phyloP scores from a whole-genome alignment of 2,329 filamentous ascomycete genomes.

The Penicillium vulpinum region DNA sequence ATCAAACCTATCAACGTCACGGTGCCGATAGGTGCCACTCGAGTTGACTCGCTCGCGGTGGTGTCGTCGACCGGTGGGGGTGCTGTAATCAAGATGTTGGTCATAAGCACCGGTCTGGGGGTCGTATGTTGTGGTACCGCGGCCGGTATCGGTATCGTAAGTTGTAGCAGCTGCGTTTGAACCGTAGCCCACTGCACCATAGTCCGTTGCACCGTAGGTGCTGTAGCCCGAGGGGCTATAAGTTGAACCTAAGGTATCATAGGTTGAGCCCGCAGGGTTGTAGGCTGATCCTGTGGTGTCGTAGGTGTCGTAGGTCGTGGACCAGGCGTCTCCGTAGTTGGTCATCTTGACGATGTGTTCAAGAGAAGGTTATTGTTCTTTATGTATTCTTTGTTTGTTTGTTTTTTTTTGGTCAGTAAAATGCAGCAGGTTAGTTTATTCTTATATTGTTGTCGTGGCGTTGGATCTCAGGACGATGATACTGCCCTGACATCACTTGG shows the following conservation, averaged over 20 bases:
- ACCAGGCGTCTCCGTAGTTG: slow-evolving; percentile 16
- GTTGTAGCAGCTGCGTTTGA: slow-evolving; percentile 17
- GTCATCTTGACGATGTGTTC: slow-evolving; percentile 20
- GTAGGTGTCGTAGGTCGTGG: slow-evolving; percentile 20
- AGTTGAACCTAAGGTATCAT: slow-evolving; percentile 15
- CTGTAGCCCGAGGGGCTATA: slow-evolving; percentile 20
- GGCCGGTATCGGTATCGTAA: slow-evolving; percentile 27
- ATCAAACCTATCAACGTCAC: slow-evolving; percentile 34
- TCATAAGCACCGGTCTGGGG: slow-evolving; percentile 33
- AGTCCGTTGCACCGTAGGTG: slow-evolving; percentile 18
- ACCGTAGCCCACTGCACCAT: slow-evolving; percentile 17
- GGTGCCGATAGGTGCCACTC: slow-evolving; percentile 34
- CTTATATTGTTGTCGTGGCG: slow-evolving; percentile 24
- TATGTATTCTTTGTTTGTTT: neutral
- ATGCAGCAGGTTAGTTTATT: neutral
- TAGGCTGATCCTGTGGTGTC: slow-evolving; percentile 29
- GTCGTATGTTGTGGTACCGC: slow-evolving; percentile 29
- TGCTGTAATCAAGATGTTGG: slow-evolving; percentile 36
- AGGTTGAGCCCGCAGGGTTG: slow-evolving; percentile 22
- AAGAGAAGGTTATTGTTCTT: neutral
- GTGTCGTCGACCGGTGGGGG: slow-evolving; percentile 27
- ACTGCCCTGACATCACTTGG: slow-evolving; percentile 21
- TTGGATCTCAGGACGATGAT: slow-evolving; percentile 13
- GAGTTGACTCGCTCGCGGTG: slow-evolving; percentile 35
- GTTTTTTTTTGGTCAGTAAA: neutral